These are phyloP conservation scores for Populus nigra DNA, from an alignment of 345 rosid species.

Conservation along the genomic window DNA sequence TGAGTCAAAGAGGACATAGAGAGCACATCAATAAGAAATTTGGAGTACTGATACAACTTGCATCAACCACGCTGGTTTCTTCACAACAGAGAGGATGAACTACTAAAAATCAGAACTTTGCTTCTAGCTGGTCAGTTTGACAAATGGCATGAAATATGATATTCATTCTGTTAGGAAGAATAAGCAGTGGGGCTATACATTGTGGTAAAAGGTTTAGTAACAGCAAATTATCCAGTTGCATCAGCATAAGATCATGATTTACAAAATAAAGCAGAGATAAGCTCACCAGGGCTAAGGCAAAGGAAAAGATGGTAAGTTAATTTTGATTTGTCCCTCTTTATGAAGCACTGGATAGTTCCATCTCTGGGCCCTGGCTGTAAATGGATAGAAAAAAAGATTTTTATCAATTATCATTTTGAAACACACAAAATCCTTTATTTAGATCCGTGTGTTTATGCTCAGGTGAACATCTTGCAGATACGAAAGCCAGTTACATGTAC, in stretches of 20 bases:
- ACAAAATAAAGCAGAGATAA: slow-evolving; percentile 3
- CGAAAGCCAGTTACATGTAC: slow-evolving; percentile 1
- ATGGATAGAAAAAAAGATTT: slow-evolving; percentile 13
- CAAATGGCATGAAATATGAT: background rate
- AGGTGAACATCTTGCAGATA: slow-evolving; percentile 1
- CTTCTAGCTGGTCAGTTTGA: background rate
- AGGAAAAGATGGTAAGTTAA: slow-evolving; percentile 87
- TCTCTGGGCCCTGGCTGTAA: slow-evolving; percentile 86
- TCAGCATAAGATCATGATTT: background rate
- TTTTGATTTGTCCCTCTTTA: slow-evolving; percentile 86
- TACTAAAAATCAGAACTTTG: background rate
- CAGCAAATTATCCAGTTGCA: background rate
- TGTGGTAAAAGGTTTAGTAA: background rate
- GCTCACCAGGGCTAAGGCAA: slow-evolving; percentile 85
- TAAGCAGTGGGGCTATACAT: too few relatives aligned
- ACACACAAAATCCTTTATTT: background rate
- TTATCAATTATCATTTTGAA: slow-evolving; percentile 8
- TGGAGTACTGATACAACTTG: background rate
- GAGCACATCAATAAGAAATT: background rate
- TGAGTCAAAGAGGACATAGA: background rate
- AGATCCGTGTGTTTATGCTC: background rate
- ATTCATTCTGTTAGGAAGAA: background rate
- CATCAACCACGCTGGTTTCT: background rate
- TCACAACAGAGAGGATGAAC: background rate
- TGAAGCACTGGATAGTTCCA: slow-evolving; percentile 84